These are phyloP conservation scores for Hyphopichia wangnamkhiaoensis DNA, from an alignment of 1,139 yeast species.

Conservation along the genomic window DNA sequence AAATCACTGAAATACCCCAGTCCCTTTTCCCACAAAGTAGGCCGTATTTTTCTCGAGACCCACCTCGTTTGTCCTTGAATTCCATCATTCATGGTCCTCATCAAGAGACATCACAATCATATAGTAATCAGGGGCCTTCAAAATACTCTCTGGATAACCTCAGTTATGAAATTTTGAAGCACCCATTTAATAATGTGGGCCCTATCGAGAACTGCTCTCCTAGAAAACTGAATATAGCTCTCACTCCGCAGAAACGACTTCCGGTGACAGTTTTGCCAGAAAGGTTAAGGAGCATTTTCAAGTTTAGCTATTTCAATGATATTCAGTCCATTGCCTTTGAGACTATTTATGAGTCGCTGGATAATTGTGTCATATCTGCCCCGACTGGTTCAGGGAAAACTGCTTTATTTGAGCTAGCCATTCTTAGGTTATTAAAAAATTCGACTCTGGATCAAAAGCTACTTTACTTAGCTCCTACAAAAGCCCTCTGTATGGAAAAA, in stretches of 20 bases:
- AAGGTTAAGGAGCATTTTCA: slow-evolving; percentile 26
- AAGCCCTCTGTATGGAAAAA: slow-evolving; percentile 49
- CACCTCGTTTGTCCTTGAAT: too few relatives aligned
- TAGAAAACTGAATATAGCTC: neutral
- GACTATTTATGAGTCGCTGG: slow-evolving; percentile 27
- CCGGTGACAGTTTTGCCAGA: slow-evolving; percentile 22
- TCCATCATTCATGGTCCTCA: too few relatives aligned
- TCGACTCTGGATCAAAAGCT: slow-evolving; percentile 24
- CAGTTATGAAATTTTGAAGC: too few relatives aligned
- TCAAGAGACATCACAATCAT: too few relatives aligned
- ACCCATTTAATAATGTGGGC: too few relatives aligned
- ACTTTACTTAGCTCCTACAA: slow-evolving; percentile 57
- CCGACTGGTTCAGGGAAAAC: slow-evolving; percentile 65
- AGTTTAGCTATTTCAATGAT: slow-evolving; percentile 40
- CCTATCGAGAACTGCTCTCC: too few relatives aligned
- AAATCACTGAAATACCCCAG: too few relatives aligned
- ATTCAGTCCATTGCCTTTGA: slow-evolving; percentile 52
- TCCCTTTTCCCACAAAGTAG: too few relatives aligned
- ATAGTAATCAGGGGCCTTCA: too few relatives aligned
- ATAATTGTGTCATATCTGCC: slow-evolving; percentile 49
- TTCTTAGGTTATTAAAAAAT: slow-evolving; percentile 31
- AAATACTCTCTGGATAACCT: too few relatives aligned
- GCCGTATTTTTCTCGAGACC: too few relatives aligned
- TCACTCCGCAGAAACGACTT: slow-evolving; percentile 7
- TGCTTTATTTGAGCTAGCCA: slow-evolving; percentile 53